Base-by-base conservation (phyloP, 2,329 filamentous ascomycete genomes). In the Cytospora leucostoma region DNA sequence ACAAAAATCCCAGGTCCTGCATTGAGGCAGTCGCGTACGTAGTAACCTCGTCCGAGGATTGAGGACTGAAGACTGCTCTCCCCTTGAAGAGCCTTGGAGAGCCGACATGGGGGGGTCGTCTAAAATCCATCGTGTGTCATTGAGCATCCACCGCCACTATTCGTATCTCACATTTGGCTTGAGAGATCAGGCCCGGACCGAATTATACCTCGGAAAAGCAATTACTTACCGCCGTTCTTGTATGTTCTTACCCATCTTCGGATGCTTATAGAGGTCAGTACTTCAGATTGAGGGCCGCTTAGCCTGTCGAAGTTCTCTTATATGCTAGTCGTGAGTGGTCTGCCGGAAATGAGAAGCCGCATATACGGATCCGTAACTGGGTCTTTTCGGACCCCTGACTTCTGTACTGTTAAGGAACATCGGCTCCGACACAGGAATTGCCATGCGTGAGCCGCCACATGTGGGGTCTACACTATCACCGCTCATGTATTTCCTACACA, bases 401-500 rank as follows among this genome's bases (percentile, higher is more conserved):
- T 49, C 1, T 1, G 1, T 17, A 1, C 33, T 61, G 59, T 38
- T 61, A 61, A 61, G 21, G 33, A 12, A 17, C 11, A 1, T 34
- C 4, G 19, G 12, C 6, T 47, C 12, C 44, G 11, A 4, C 11
- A 10, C 32, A 10, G 6, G 32, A 7, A 4, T 12, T 8, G 0
- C 27, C 3, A 11, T 2, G 19, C 10, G 2, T 3, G 1, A 8
- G 19, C 6, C 3, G 19, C 5, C 7, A 4, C 37, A 38, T 5
- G 33, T 55, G 59, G 38, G 59, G 59, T 44, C 3, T n/a, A 4
- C 15, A 15, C 38, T 61, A 61, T 50, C 51, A 37, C 10, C 15
- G 1, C 4, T 7, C 2, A 50, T 34, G 59, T 60, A 54, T n/a
- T 44, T 47, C 44, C n/a, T 19, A 47, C 44, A 5, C 4, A 8